Base-by-base conservation (phyloP, 2,329 filamentous ascomycete genomes). In the Plectosphaerella cucumerina region DNA sequence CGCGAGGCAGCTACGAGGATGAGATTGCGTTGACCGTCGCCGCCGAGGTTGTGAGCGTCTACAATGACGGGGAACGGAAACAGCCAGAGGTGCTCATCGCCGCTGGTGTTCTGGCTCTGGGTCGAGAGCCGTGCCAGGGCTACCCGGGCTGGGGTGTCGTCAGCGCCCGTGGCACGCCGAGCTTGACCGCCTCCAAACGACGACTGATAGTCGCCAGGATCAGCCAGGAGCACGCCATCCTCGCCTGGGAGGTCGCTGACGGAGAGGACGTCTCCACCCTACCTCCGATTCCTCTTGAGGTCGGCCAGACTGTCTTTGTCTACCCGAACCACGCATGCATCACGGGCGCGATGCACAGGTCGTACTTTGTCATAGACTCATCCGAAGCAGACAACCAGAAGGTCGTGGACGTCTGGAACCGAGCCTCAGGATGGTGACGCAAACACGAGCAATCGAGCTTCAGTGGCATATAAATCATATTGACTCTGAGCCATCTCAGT, bases 251-350 rank as follows among this genome's bases (percentile, higher is more conserved):
- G 34, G 51, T n/a, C n/a, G 49, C 44, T 0, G 62, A 71, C 42
- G 72, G 67, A 0, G 58, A 65, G 1, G 56, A 63, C 2, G 5
- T 43, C 20, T 12, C 31, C 0, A 11, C n/a, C 0, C 3, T 53
- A 0, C 47, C 49, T 0, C 47, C 56, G 1, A 60, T 78, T 10
- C 67, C 71, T 2, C 59, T 86, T 33, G 57, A 66, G 6, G 66
- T 85, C 45, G 82, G 64, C 0, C 58, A 66, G 5, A 57, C 41
- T 2, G 54, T 66, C 1, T 63, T 75, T 51, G 66, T 86, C 0
- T 85, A 78, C 66, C 82, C 83, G 0, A 86, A 86, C 51, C 83
- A 87, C 65, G 80, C 84, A 5, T 87, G 84, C 58, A 77, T 86
- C 39, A 77, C 82, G 0, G 79, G 81, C 0, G 79, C 78, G 1